Base-by-base conservation (phyloP, 208 protist genomes). In the Trypanosoma lewisi region DNA sequence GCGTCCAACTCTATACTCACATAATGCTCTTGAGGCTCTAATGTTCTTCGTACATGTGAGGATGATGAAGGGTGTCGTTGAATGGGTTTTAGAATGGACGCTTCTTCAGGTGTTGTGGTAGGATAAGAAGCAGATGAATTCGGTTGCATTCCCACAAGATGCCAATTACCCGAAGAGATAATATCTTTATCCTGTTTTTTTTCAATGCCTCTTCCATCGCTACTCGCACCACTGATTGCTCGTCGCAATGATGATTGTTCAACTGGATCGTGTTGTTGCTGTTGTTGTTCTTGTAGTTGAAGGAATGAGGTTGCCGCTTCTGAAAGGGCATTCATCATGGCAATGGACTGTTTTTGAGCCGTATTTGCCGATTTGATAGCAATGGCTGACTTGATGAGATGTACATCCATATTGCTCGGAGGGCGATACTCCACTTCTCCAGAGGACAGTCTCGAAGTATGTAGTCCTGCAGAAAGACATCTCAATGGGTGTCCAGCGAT, bases 291-390 rank as follows among this genome's bases (percentile, higher is more conserved):
- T 53, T 28, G 33, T 63, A 33, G 7, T 47, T 47, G 42, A 19
- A 47, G 42, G 7, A 47, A 47, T 14, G 23, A 31, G 6, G 51
- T 14, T 12, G 51, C 30, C 11, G 49, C 8, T n/a, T 48, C 16
- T 8, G 47, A 31, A 16, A 67, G 37, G 2, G 50, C 16, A 23
- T 59, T 49, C 62, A 67, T 60, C 7, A 44, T 17, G 17, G 49
- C 49, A 4, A 25, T 33, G 0, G 52, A 47, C 25, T 25, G 51
- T 19, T 31, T 12, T 36, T 41, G 49, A 14, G 27, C 36, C 19
- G 50, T 28, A 8, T n/a, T 25, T 25, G 62, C 62, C 25, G 51
- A 19, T 50, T 59, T 67, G 17, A 67, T 59, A 2, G 62, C 49
- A 52, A 67, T 59, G 0, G 62, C 49, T 23, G 62, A 17, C 30